A percentile compares a stretch with the other conserved stretches of the same genome.
phyloP scores from a whole-genome alignment of 192 early-diverging fungal species.

The Coemansia sp. region DNA sequence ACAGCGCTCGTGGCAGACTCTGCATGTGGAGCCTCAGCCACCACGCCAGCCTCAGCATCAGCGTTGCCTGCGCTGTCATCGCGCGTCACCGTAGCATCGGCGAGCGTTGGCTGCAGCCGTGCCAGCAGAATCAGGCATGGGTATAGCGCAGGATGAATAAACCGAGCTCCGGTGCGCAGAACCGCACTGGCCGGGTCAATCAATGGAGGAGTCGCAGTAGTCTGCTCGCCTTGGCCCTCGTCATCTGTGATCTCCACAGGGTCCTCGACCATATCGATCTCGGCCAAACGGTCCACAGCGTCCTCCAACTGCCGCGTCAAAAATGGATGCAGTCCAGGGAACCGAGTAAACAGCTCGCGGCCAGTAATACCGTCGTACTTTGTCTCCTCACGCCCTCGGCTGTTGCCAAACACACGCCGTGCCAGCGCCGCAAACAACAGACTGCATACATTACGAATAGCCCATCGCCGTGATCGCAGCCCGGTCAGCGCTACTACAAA shows the following conservation, averaged over 20 bases:
- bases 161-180: constrained; percentile 42
- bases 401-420: constrained; percentile 81
- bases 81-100: constrained; percentile 28
- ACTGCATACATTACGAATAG: constrained; percentile 90
- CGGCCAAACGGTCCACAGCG: constrained; percentile 62
- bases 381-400: constrained; percentile 71
- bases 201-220: neutral
- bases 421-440: constrained; percentile 88
- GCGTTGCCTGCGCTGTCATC: neutral
- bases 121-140: constrained; percentile 87
- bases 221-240: neutral
- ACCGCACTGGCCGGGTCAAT: constrained; percentile 17
- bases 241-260: neutral
- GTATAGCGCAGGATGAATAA: constrained; percentile 85
- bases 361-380: constrained; percentile 76
- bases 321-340: constrained; percentile 76
- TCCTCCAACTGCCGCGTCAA: constrained; percentile 70
- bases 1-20: constrained; percentile 35
- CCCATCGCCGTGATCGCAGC: constrained; percentile 79
- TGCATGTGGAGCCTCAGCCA: constrained; percentile 33
- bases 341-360: constrained; percentile 88
- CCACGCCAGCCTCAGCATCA: constrained; percentile 15
- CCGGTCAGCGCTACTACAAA: constrained; percentile 78
- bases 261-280: constrained; percentile 23
- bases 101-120: constrained; percentile 67